Conservation (phyloP, 768 basidiomycete species). For the Leucosporidium creatinivorum region DNA sequence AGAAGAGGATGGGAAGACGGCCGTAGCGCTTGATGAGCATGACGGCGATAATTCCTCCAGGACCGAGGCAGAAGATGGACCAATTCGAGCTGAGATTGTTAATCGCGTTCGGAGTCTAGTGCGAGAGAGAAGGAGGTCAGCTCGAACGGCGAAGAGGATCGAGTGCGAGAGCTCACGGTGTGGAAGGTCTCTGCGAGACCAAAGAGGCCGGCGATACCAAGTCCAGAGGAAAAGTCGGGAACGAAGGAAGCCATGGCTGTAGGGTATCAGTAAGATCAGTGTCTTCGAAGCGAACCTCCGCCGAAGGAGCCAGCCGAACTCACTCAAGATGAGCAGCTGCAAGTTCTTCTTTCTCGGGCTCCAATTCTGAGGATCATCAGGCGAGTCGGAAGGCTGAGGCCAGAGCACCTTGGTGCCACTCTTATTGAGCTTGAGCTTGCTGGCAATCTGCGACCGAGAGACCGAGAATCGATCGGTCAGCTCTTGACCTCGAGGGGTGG, state of each 20-base stretch:
- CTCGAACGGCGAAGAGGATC: too few relatives aligned
- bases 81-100: constrained; percentile 54
- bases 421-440: constrained; percentile 52
- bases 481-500: neutral
- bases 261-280: neutral
- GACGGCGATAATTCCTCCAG: constrained; percentile 58
- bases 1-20: constrained; percentile 61
- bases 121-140: too few relatives aligned
- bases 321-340: constrained; percentile 50
- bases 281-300: neutral
- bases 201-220: constrained; percentile 61
- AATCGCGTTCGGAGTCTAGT: constrained; percentile 49
- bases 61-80: constrained; percentile 45
- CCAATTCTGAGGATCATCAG: constrained; percentile 58
- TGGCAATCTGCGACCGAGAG: constrained; percentile 43
- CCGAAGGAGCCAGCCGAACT: neutral
- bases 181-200: constrained; percentile 53
- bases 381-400: constrained; percentile 59
- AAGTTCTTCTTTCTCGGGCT: constrained; percentile 18
- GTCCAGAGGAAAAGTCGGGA: constrained; percentile 61
- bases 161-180: constrained; percentile 39
- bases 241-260: constrained; percentile 56
- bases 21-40: constrained; percentile 59
- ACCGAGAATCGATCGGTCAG: neutral
- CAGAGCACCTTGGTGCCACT: constrained; percentile 59